Conservation (phyloP, 371 early-diverging fungal genomes). For the Mucor indicus region DNA sequence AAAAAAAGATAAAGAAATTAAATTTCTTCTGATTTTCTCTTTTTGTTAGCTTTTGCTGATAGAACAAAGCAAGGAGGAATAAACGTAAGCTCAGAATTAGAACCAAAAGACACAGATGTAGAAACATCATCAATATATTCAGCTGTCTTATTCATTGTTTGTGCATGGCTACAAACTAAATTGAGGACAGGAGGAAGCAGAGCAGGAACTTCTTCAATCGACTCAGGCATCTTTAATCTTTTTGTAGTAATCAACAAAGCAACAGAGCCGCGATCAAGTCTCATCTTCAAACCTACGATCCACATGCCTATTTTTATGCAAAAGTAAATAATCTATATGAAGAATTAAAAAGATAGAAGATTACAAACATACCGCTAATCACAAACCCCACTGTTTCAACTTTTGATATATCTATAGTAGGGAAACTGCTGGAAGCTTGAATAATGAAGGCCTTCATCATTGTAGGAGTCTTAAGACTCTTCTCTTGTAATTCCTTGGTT, state of each 20-base stretch:
- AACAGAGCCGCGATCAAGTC: neutral
- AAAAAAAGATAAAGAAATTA: too few relatives aligned
- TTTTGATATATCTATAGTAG: neutral
- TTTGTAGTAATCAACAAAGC: neutral
- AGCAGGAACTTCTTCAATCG: neutral
- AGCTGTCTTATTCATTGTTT: neutral
- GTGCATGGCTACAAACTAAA: neutral
- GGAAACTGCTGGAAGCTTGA: neutral
- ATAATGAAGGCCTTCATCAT: slow-evolving; percentile 4
- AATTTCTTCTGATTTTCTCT: too few relatives aligned
- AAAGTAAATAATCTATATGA: neutral
- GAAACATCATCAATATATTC: neutral
- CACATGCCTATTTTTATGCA: neutral
- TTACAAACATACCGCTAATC: neutral
- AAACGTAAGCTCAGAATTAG: slow-evolving; percentile 2
- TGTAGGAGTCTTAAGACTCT: neutral
- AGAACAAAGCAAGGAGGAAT: slow-evolving; percentile 8
- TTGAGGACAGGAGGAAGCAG: neutral
- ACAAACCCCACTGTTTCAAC: neutral
- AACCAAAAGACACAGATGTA: neutral
- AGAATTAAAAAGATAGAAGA: neutral
- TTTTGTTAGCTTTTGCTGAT: too few relatives aligned
- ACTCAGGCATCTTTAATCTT: slow-evolving; percentile 1
- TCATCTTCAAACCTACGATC: neutral
- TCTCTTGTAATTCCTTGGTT: slow-evolving; percentile 2